Conservation (phyloP, 2,329 filamentous ascomycete species). For the Teratosphaeria zuluensis region DNA sequence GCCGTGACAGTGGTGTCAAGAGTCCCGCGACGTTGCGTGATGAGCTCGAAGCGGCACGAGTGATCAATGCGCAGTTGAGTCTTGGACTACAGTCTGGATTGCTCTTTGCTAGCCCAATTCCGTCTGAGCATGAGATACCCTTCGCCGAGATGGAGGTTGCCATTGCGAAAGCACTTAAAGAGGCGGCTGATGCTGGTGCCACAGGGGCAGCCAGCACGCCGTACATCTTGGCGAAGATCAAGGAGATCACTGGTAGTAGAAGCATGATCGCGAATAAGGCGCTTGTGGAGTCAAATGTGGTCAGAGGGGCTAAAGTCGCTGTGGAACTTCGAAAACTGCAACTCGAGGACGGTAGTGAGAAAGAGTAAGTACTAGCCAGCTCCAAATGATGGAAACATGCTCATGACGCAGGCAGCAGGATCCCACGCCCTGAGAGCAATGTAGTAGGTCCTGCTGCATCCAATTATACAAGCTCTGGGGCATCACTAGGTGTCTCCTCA, state of each 20-base stretch:
- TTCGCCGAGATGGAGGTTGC: constrained; percentile 59
- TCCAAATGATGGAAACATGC: not conserved
- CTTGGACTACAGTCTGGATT: constrained; percentile 69
- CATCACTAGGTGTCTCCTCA: constrained; percentile 15
- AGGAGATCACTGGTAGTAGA: constrained; percentile 62
- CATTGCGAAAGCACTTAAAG: constrained; percentile 57
- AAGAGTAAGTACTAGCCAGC: not conserved
- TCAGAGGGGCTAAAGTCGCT: constrained; percentile 54
- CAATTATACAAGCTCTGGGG: constrained; percentile 12
- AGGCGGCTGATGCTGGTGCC: constrained; percentile 55
- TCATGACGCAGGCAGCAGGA: constrained; percentile 7
- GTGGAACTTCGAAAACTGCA: constrained; percentile 51
- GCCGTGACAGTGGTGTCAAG: constrained; percentile 70
- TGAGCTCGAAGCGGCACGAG: constrained; percentile 77
- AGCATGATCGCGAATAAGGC: constrained; percentile 67
- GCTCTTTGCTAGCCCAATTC: constrained; percentile 82
- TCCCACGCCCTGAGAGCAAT: not conserved
- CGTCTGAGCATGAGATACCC: constrained; percentile 58
- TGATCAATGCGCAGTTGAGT: constrained; percentile 68
- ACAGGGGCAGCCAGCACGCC: constrained; percentile 74
- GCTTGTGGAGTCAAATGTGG: constrained; percentile 57
- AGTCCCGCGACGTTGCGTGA: constrained; percentile 67
- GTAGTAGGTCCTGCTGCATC: constrained; percentile 6
- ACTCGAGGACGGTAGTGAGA: constrained; percentile 12
- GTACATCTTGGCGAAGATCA: constrained; percentile 69